Evolutionary conservation across 129 eudicot genomes (phyloP).

Genomic region (Chrysanthemum makinoi): DNA sequence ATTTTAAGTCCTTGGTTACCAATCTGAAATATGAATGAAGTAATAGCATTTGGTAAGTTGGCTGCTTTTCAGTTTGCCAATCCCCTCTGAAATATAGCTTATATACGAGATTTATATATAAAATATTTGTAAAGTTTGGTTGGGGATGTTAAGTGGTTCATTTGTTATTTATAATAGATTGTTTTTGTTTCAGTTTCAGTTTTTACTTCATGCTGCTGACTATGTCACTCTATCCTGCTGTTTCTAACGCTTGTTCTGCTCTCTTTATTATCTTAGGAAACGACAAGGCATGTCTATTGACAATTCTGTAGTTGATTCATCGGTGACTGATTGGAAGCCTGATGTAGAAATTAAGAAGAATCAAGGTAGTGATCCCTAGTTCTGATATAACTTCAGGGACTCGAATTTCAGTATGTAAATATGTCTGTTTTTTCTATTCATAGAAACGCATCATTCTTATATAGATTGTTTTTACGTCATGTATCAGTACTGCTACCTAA

Average conservation of each 20-base stretch:
- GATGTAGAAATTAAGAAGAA: slow-evolving; percentile 45
- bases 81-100: too few species aligned
- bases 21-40: too few species aligned
- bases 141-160: background rate
- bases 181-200: too few species aligned
- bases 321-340: slow-evolving; percentile 58
- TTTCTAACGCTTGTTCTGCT: background rate
- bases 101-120: background rate
- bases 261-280: slow-evolving; percentile 30
- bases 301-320: slow-evolving; percentile 69
- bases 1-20: too few species aligned
- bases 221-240: too few species aligned
- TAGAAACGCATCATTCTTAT: background rate
- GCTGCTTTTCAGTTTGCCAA: background rate
- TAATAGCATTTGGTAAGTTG: background rate
- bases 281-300: slow-evolving; percentile 55
- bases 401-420: slow-evolving; percentile 13
- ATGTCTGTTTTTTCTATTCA: slow-evolving; percentile 7
- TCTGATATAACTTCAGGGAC: slow-evolving; percentile 1
- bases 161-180: background rate
- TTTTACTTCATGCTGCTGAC: too few species aligned
- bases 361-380: slow-evolving; percentile 48
- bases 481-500: slow-evolving; percentile 14
- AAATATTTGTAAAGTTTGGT: background rate
- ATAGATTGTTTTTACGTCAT: slow-evolving; percentile 4